phyloP scores from a whole-genome alignment of 805 yeast genomes.

The Ascoidea rubescens region DNA sequence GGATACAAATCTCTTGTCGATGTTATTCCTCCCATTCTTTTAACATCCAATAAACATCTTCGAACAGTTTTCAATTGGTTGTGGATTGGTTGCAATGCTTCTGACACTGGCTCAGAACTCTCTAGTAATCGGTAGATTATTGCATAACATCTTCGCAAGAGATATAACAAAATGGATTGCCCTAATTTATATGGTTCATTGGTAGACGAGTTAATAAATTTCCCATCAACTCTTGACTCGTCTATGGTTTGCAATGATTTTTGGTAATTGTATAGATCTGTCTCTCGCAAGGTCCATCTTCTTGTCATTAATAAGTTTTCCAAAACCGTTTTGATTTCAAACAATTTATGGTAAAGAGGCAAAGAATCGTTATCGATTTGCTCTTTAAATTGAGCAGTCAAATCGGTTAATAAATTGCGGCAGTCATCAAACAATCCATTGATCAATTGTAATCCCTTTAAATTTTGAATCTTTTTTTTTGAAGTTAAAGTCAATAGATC shows the following conservation, averaged over 20 bases:
- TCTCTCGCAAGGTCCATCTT: constrained; percentile 95
- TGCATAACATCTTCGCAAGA: constrained; percentile 84
- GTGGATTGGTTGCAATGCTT: constrained; percentile 84
- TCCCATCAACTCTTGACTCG: constrained; percentile 49
- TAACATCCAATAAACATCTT: constrained; percentile 77
- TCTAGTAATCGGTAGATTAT: constrained; percentile 79
- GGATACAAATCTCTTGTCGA: constrained; percentile 87
- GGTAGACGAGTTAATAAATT: constrained; percentile 25
- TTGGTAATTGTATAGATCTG: constrained; percentile 81
- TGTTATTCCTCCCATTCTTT: constrained; percentile 84
- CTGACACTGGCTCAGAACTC: constrained; percentile 90
- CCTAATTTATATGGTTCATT: constrained; percentile 28
- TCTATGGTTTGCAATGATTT: constrained; percentile 62
- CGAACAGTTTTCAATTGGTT: constrained; percentile 88
- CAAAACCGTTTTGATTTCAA: constrained; percentile 53
- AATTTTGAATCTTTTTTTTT: constrained; percentile 11
- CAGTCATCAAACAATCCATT: constrained; percentile 79
- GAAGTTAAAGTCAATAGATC: constrained; percentile 22
- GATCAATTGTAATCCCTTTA: constrained; percentile 32
- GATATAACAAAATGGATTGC: constrained; percentile 51
- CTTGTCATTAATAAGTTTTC: constrained; percentile 82
- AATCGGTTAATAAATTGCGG: constrained; percentile 57
- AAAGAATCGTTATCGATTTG: constrained; percentile 35
- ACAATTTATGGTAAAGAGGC: constrained; percentile 49
- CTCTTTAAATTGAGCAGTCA: constrained; percentile 29